Percentiles rank a stretch among this genome's conserved stretches.
These are phyloP conservation scores for Fusarium papillatum DNA, from an alignment of 2,329 filamentous ascomycete species.

Conservation along the genomic window DNA sequence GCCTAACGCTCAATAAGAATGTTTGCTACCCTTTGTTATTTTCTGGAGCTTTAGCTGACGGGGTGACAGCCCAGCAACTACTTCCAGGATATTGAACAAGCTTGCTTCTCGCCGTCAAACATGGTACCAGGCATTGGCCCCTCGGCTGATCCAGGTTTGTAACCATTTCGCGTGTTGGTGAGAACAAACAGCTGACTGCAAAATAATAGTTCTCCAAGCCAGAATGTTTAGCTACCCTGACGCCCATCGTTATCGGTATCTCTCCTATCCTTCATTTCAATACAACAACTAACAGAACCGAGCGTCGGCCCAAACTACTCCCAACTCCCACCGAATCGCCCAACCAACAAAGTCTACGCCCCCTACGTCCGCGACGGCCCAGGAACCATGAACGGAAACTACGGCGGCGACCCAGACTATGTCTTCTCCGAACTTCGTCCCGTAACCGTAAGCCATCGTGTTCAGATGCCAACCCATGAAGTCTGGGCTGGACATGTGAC, in stretches of 20 bases:
- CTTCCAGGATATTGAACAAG: conserved; percentile 78
- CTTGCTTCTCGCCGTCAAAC: conserved; percentile 74
- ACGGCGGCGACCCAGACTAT: conserved; percentile 45
- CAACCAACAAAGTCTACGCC: conserved; percentile 37
- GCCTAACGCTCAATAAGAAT: conserved; percentile 75
- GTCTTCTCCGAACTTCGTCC: conserved; percentile 48
- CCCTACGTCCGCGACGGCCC: conserved; percentile 44
- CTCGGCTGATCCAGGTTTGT: conserved; percentile 67
- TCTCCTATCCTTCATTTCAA: too few relatives aligned
- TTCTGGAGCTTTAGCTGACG: too few relatives aligned
- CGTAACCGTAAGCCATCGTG: conserved; percentile 54
- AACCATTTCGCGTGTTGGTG: fast-evolving
- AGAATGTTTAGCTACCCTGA: conserved; percentile 74
- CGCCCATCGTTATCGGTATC: conserved; percentile 66
- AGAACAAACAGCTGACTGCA: background rate
- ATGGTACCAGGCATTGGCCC: conserved; percentile 75
- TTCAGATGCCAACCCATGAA: conserved; percentile 40
- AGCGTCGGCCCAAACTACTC: conserved; percentile 69
- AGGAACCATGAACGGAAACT: conserved; percentile 42
- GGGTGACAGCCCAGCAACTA: conserved; percentile 63
- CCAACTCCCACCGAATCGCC: conserved; percentile 56
- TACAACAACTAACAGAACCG: background rate
- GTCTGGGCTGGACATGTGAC: conserved; percentile 34
- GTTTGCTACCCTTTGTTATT: conserved; percentile 36
- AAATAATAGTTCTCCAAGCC: conserved; percentile 64